Percentiles rank a stretch among this genome's conserved stretches.
Conservation (phyloP, 495 filamentous ascomycete genomes). For the Hyphodiscus hymeniophilus region DNA sequence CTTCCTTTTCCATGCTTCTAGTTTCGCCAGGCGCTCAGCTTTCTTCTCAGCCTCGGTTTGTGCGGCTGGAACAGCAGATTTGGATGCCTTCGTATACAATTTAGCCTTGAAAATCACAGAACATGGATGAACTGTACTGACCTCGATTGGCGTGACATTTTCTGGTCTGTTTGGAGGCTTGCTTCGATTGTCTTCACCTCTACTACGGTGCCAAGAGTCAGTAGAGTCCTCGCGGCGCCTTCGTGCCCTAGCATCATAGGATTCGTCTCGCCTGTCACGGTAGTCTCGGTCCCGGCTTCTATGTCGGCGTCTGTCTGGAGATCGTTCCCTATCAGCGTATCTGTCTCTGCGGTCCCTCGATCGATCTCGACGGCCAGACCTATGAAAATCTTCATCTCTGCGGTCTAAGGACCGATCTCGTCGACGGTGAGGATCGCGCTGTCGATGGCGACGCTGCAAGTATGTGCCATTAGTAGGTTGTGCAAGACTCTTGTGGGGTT, state of each 20-base stretch:
- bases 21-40: slow-evolving; percentile 70
- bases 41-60: slow-evolving; percentile 77
- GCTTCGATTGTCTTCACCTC: slow-evolving; percentile 57
- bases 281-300: slow-evolving; percentile 67
- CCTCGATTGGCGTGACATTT: slow-evolving; percentile 42
- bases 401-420: slow-evolving; percentile 70
- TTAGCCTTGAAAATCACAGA: neutral
- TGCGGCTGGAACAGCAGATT: slow-evolving; percentile 43
- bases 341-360: slow-evolving; percentile 60
- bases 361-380: slow-evolving; percentile 48
- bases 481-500: neutral
- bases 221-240: slow-evolving; percentile 67
- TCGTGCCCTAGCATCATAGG: slow-evolving; percentile 55
- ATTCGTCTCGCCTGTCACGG: slow-evolving; percentile 71
- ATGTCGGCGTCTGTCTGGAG: slow-evolving; percentile 43
- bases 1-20: slow-evolving; percentile 90
- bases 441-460: slow-evolving; percentile 33
- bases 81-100: slow-evolving; percentile 28
- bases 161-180: slow-evolving; percentile 37
- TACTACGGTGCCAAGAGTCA: slow-evolving; percentile 63
- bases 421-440: slow-evolving; percentile 54
- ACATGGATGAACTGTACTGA: slow-evolving; percentile 26
- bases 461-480: slow-evolving; percentile 24
- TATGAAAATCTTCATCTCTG: slow-evolving; percentile 61
- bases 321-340: slow-evolving; percentile 49